Percentiles rank a stretch among this genome's conserved stretches.
Conservation (phyloP, 2,329 filamentous ascomycete species). For the Penicillium sp. region DNA sequence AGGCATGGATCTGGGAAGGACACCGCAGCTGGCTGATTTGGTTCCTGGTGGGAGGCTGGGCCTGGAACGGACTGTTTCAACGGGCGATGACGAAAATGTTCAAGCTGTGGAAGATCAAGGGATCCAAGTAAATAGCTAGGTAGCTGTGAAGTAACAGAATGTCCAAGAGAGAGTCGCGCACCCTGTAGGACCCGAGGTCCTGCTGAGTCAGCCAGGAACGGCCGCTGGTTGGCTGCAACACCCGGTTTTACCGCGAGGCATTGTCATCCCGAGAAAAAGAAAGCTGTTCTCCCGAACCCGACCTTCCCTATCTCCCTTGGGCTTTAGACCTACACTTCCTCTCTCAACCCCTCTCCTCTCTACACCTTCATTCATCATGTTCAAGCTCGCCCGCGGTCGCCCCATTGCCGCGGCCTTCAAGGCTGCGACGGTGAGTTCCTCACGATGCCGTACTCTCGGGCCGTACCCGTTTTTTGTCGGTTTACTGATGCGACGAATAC, state of each 20-base stretch:
- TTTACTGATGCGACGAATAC: constrained; percentile 4
- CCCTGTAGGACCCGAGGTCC: constrained; percentile 12
- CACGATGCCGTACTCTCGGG: constrained; percentile 12
- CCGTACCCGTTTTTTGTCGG: constrained; percentile 9
- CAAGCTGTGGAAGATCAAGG: constrained; percentile 43
- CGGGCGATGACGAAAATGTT: constrained; percentile 52
- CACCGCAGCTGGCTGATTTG: constrained; percentile 52
- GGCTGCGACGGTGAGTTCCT: constrained; percentile 66
- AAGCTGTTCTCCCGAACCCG: constrained; percentile 33
- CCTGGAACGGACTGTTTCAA: constrained; percentile 41
- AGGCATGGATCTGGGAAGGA: constrained; percentile 50
- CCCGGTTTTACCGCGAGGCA: constrained; percentile 26
- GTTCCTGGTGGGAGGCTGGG: constrained; percentile 50
- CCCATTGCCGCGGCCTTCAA: constrained; percentile 77
- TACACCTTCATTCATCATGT: constrained; percentile 60
- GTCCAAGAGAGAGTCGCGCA: constrained; percentile 35
- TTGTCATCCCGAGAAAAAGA: constrained; percentile 37
- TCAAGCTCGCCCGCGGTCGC: constrained; percentile 79
- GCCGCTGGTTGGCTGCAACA: constrained; percentile 30
- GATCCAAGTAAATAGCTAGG: neutral
- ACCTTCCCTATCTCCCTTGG: constrained; percentile 16
- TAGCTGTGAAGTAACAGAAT: neutral
- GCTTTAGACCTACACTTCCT: constrained; percentile 4
- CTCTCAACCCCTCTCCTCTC: constrained; percentile 20
- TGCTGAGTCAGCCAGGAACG: constrained; percentile 30